Base-by-base conservation (phyloP, 1,284 basidiomycete species). In the Fistulina hepatica region DNA sequence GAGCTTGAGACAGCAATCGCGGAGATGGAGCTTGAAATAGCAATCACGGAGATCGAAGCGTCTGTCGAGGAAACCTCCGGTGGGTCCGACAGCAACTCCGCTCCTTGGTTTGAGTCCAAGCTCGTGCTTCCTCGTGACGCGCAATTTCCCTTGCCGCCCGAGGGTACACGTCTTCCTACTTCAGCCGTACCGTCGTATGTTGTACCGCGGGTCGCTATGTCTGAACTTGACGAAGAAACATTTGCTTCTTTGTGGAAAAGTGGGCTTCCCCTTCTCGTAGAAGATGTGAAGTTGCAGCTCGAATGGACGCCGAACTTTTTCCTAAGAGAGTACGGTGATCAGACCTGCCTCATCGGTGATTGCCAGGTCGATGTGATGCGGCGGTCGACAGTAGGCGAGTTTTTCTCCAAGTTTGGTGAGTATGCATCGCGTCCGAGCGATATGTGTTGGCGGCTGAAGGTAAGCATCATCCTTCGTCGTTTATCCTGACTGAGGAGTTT, bases 251-350 rank as follows among this genome's bases (percentile, higher is more conserved):
- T 90, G 3, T 93, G 90, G 90, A 55, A 58, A 3, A 60, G 60
- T 17, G 88, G 89, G 15, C 66, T 79, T 25, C 84, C 90, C 1
- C 55, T 94, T 10, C 73, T 93, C 13, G 81, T 91, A 30, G 76
- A 74, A 21, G 56, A 71, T 34, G 49, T 64, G 17, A 71, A 73
- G 46, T 79, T 90, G 57, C 64, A 70, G 45, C 56, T 79, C 41
- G 51, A 67, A 36, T 97, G 92, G 92, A 78, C 71, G 2, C 91
- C 93, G 0, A 71, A 81, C 34, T 81, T 78, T 50, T 91, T 97
- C 53, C 70, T 76, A 22, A 60, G 72, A 43, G 70, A 76, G 42
- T 85, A 83, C 55, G 80, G 73, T 5, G 56, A 61, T 17, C 77
- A 84, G 45, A 58, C 51, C 33, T 93, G 83, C 53, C 61, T 81